A percentile compares a stretch with the other conserved stretches of the same genome.
Conservation (phyloP, 169 alveolate genomes). For the Plasmodium relictum region DNA sequence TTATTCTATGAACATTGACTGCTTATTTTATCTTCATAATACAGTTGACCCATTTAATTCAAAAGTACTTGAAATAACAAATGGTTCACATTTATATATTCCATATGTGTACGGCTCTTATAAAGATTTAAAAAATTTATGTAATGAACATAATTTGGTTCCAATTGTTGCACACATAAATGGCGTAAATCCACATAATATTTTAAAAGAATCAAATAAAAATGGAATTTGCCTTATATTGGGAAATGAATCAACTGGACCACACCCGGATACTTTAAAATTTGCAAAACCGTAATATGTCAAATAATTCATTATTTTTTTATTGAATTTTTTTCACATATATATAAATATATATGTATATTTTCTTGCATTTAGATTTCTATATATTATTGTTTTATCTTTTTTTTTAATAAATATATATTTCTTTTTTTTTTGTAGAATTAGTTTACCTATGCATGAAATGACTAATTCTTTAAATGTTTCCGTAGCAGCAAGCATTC, state of each 20-base stretch:
- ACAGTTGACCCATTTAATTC: constrained; percentile 86
- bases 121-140: constrained; percentile 76
- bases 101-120: constrained; percentile 81
- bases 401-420: not conserved
- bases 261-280: constrained; percentile 41
- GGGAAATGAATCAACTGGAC: constrained; percentile 75
- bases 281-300: constrained; percentile 70
- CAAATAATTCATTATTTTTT: not conserved
- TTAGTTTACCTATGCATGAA: constrained; percentile 85
- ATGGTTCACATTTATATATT: constrained; percentile 82
- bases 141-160: constrained; percentile 78
- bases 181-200: constrained; percentile 43
- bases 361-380: not conserved
- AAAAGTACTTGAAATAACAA: constrained; percentile 84
- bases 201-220: constrained; percentile 24
- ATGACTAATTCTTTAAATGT: constrained; percentile 86
- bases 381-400: not conserved
- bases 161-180: constrained; percentile 86
- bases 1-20: constrained; percentile 81
- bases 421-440: constrained; percentile 62
- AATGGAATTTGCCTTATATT: constrained; percentile 70
- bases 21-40: constrained; percentile 78
- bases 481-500: constrained; percentile 85
- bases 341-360: not conserved
- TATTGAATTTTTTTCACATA: not conserved